Conservation (phyloP, 306 rosid genomes). For the Casuarina cunninghamiana region DNA sequence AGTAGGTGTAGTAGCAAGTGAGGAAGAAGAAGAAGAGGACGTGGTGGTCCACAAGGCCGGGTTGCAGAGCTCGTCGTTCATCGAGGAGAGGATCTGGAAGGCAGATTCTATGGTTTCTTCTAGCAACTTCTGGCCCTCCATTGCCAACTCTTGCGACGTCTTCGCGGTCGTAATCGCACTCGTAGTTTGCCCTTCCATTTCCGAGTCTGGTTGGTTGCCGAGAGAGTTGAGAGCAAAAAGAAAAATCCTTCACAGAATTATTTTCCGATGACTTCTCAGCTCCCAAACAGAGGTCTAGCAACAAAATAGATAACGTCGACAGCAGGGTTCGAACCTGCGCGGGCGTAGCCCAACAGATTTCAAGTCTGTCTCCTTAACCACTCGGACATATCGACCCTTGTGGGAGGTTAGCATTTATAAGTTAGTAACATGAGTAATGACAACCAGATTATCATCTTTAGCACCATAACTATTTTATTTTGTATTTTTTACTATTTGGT, state of each 20-base stretch:
- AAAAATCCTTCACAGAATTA: background rate
- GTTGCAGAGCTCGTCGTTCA: constrained; percentile 97
- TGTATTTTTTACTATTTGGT: too few relatives aligned
- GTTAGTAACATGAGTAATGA: too few relatives aligned
- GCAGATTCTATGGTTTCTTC: constrained; percentile 85
- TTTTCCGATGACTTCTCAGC: constrained; percentile 19
- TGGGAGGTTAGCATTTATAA: accelerated
- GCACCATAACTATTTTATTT: too few relatives aligned
- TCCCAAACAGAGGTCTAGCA: background rate
- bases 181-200: constrained; percentile 57
- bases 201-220: background rate
- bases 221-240: constrained; percentile 2
- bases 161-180: constrained; percentile 35
- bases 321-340: constrained; percentile 69
- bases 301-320: constrained; percentile 30
- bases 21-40: constrained; percentile 25
- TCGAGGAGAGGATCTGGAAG: constrained; percentile 85
- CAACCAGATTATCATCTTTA: too few relatives aligned
- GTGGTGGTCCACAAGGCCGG: constrained; percentile 77
- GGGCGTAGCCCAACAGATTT: constrained; percentile 63
- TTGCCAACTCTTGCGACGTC: constrained; percentile 76
- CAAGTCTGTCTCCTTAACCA: constrained; percentile 71
- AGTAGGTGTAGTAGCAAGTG: constrained; percentile 16
- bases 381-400: constrained; percentile 49
- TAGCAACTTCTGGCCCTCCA: constrained; percentile 78